Percentiles rank a stretch among this genome's conserved stretches.
Evolutionary conservation across 2,329 filamentous ascomycete genomes (phyloP).

Genomic region (Lachnellula hyalina): DNA sequence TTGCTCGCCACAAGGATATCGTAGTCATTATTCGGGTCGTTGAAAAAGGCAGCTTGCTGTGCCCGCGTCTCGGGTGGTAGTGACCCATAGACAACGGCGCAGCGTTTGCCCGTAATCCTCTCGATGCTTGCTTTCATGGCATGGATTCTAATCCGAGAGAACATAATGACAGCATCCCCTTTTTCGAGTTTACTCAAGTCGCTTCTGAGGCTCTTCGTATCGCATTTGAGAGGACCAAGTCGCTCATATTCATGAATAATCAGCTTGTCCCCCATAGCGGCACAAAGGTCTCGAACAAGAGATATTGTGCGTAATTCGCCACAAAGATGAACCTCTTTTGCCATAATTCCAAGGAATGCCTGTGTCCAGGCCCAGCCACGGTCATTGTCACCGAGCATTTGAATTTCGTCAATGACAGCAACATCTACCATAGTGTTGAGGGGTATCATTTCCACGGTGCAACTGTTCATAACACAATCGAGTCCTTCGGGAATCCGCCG

Average conservation of each 20-base stretch:
- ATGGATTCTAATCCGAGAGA: conserved; percentile 79
- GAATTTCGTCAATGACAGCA: conserved; percentile 95
- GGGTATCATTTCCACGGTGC: conserved; percentile 88
- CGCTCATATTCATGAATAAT: conserved; percentile 79
- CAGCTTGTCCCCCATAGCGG: conserved; percentile 74
- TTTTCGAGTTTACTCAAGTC: conserved; percentile 67
- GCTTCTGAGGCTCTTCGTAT: conserved; percentile 56
- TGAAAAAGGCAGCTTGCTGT: conserved; percentile 87
- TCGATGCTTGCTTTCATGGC: conserved; percentile 75
- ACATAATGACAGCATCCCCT: conserved; percentile 85
- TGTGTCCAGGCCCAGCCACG: conserved; percentile 95
- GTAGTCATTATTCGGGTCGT: conserved; percentile 91
- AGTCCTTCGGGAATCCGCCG: conserved; percentile 60
- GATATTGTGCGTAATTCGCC: conserved; percentile 81
- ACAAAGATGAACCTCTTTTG: conserved; percentile 86
- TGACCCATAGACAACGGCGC: conserved; percentile 88
- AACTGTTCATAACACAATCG: conserved; percentile 64
- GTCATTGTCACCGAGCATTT: conserved; percentile 80
- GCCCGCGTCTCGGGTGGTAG: conserved; percentile 89
- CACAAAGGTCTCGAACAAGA: conserved; percentile 71
- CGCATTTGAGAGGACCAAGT: conserved; percentile 69
- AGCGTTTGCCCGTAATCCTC: conserved; percentile 66
- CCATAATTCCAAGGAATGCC: conserved; percentile 80
- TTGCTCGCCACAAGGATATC: conserved; percentile 92
- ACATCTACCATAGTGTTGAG: conserved; percentile 57